Base-by-base conservation (phyloP, 78 protist genomes). In the Protostelium mycophagum region DNA sequence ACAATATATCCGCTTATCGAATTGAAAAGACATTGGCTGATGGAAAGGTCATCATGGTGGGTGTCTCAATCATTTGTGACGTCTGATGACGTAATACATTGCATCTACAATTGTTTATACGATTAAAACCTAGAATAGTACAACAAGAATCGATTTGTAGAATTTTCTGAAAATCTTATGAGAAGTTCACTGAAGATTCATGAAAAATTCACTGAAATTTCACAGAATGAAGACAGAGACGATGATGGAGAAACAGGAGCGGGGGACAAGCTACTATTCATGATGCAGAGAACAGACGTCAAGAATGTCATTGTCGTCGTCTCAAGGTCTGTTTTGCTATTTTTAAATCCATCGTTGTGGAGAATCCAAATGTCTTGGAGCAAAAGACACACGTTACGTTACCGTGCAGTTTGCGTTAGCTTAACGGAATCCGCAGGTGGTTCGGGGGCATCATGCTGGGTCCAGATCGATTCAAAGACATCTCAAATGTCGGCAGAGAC, bases 161-260 rank as follows among this genome's bases (percentile, higher is more conserved):
- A n/a, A n/a, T n/a, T n/a, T n/a, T n/a, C n/a, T n/a, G n/a, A n/a
- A n/a, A n/a, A n/a, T n/a, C n/a, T n/a, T n/a, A n/a, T 51, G 73
- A 16, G 5, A 16, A 16, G 73, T 16, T 5, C 16, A 16, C 73
- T 51, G 73, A 51, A 25, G 73, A 51, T 51, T 16, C 31, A 51
- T 51, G 31, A n/a, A n/a, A n/a, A n/a, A n/a, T n/a, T n/a, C n/a
- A n/a, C n/a, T n/a, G n/a, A n/a, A n/a, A n/a, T n/a, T n/a, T n/a
- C 28, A 35, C 88, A 85, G 91, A 85, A 92, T 85, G 95, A 93
- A 87, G 88, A 90, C 37, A 84, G 38, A 38, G 86, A 93, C 39
- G 95, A 93, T 31, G 95, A 93, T 89, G 95, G 95, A 29, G 95
- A 93, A 36, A 92, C 37, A 38, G 92, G 93, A 1, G 95, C 95